These are phyloP conservation scores for Trypanosoma lewisi DNA, from an alignment of 208 protist genomes.

Conservation along the genomic window DNA sequence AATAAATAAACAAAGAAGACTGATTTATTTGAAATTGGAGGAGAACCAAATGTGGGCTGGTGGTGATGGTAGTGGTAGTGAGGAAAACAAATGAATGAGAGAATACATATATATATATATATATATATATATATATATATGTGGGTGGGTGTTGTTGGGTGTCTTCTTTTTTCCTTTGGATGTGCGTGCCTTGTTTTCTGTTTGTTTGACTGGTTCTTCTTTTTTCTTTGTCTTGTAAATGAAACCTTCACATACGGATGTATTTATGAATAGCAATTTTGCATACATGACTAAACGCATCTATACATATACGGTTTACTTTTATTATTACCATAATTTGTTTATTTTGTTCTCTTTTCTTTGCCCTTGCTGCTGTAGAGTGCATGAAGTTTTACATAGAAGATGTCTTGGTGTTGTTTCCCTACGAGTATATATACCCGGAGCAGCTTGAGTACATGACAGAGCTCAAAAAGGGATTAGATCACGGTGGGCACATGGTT, in stretches of 20 bases:
- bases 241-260: neutral
- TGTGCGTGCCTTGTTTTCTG: conserved; percentile 8
- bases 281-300: neutral
- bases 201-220: neutral
- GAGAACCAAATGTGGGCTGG: conserved; percentile 11
- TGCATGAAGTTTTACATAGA: conserved; percentile 96
- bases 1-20: no score
- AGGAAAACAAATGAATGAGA: no score
- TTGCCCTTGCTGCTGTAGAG: conserved; percentile 7
- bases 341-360: no score
- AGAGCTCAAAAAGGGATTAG: conserved; percentile 94
- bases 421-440: conserved; percentile 98
- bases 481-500: conserved; percentile 94
- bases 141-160: no score
- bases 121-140: no score
- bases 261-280: neutral
- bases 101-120: no score
- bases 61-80: no score
- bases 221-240: neutral
- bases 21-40: neutral
- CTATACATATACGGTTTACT: conserved; percentile 4
- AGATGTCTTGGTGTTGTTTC: conserved; percentile 97
- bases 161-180: no score
- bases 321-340: conserved; percentile 10
- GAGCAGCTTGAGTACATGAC: conserved; percentile 99